Base-by-base conservation (phyloP, 345 rosid genomes). In the Gossypioides kirkii region DNA sequence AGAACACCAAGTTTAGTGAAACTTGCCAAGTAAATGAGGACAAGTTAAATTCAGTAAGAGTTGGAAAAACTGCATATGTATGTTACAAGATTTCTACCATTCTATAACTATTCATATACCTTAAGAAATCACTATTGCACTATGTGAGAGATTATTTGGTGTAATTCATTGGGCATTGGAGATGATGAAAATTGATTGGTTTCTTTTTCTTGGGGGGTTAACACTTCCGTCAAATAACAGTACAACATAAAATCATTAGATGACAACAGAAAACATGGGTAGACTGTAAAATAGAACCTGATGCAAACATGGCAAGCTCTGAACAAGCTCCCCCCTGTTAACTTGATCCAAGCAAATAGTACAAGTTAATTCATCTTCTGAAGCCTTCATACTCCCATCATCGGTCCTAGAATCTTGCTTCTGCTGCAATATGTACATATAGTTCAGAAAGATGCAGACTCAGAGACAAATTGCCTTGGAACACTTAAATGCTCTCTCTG, bases 341-440 rank as follows among this genome's bases (percentile, higher is more conserved):
- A 89, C 91, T 80, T 82, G 90, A 78, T 89, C 94, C 87, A 89
- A 86, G 80, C 91, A 87, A 64, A 87, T 84, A 49, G 87, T 83
- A 82, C 94, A 89, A 20, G 91, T 84, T 72, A 87, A 70, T 58
- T 84, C 91, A 81, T 89, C 89, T 71, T 86, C 90, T 32, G 77
- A 72, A 71, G 84, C 43, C 76, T 79, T 85, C 47, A 25, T 32
- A 71, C 65, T 70, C 74, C 72, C 83, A 59, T 81, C 91, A 8
- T 61, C 77, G 32, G 59, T 81, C 77, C 73, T 79, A 18, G 78
- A 73, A 47, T 80, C 90, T 78, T 81, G 86, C 76, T 75, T 87
- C 74, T 73, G 45, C 89, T 83, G 86, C 81, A 72, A 26, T 14
- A 52, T 22, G 55, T 20, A 32, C 46, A 46, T 50, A 22, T 28